Percentiles rank a stretch among this genome's conserved stretches.
These are phyloP conservation scores for Xylogone sp. DNA, from an alignment of 2,329 filamentous ascomycete species.

Conservation along the genomic window DNA sequence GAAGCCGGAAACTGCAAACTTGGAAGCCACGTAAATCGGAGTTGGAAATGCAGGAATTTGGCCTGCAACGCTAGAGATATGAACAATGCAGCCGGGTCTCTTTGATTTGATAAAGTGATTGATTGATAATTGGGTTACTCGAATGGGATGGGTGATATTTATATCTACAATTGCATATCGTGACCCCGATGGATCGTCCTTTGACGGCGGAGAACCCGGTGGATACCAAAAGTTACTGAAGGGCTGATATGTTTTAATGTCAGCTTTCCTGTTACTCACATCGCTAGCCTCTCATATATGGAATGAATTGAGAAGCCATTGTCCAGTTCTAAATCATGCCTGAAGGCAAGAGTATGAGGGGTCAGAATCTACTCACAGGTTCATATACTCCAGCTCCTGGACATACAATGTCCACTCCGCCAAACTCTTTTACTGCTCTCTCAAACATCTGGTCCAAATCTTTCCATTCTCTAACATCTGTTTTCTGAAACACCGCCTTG, in stretches of 20 bases:
- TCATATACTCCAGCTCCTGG: conserved; percentile 45
- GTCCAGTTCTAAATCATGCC: too few relatives aligned
- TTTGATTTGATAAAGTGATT: conserved; percentile 38
- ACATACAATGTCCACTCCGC: conserved; percentile 33
- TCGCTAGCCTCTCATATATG: too few relatives aligned
- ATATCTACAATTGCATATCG: conserved; percentile 44
- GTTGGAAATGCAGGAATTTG: conserved; percentile 33
- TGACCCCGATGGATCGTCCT: conserved; percentile 33
- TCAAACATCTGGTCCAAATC: conserved; percentile 33
- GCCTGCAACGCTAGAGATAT: conserved; percentile 44
- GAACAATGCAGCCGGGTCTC: conserved; percentile 32
- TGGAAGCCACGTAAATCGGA: conserved; percentile 44
- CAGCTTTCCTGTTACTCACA: too few relatives aligned
- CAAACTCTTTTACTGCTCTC: conserved; percentile 31
- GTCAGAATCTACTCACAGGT: conserved; percentile 22
- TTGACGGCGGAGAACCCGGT: conserved; percentile 37
- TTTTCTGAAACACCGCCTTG: conserved; percentile 38
- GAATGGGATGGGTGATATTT: conserved; percentile 49
- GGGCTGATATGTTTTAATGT: conserved; percentile 15
- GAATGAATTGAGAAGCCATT: too few relatives aligned
- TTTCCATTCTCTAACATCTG: conserved; percentile 41
- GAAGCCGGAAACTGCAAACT: conserved; percentile 44
- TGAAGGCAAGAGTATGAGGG: too few relatives aligned
- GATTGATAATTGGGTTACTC: conserved; percentile 46
- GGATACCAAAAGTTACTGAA: conserved; percentile 48